Percentiles rank a stretch among this genome's conserved stretches.
Conservation (phyloP, 305 asterid species). For the Solanum hybrid region DNA sequence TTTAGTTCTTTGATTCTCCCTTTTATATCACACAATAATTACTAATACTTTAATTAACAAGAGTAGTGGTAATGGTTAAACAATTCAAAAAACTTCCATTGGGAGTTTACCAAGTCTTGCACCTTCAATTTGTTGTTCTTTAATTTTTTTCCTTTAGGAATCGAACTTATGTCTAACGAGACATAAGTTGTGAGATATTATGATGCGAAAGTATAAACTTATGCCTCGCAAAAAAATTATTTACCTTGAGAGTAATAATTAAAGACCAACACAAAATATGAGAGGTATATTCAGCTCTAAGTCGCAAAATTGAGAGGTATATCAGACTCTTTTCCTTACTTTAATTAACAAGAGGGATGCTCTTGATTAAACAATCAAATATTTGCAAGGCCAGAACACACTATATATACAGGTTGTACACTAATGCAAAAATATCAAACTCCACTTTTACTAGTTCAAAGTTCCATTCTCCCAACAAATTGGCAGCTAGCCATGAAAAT, state of each 20-base stretch:
- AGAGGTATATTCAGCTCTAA: neutral
- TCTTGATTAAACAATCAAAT: neutral
- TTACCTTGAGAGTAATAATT: neutral
- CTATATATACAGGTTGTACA: neutral
- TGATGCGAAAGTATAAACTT: neutral
- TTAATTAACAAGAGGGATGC: neutral
- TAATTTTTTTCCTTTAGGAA: neutral
- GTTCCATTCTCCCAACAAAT: neutral
- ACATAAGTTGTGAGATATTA: neutral
- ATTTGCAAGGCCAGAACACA: neutral
- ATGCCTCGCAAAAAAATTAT: neutral
- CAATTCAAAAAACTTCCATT: neutral
- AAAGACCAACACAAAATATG: neutral
- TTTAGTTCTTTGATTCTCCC: neutral
- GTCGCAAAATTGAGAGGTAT: neutral
- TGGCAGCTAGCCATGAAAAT: neutral
- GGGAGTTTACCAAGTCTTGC: neutral
- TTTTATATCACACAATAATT: neutral
- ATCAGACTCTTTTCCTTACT: neutral
- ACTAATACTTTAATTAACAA: neutral
- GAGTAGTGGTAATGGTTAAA: neutral
- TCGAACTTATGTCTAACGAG: neutral
- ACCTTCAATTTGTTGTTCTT: neutral
- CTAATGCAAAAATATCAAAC: neutral
- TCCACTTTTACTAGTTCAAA: neutral